phyloP scores from a whole-genome alignment of 192 early-diverging fungal genomes.

The Gonapodya prolifera region DNA sequence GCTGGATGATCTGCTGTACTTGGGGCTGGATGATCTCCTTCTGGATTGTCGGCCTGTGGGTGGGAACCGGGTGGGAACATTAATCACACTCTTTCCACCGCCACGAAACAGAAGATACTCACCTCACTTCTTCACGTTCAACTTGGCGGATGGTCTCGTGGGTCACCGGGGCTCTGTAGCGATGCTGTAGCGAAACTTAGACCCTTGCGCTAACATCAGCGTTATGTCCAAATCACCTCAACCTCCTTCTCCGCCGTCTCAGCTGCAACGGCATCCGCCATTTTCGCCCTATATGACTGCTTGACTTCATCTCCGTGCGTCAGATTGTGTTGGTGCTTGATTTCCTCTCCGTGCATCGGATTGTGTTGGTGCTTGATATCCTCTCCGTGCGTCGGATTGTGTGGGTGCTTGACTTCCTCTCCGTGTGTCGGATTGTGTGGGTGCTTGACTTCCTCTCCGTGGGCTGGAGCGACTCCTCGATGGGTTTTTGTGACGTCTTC shows the following conservation, averaged over 20 bases:
- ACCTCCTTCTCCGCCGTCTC: neutral
- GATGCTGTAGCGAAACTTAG: neutral
- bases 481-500: neutral
- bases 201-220: neutral
- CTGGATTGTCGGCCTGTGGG: neutral
- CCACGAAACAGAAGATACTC: neutral
- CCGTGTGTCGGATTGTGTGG: too few relatives aligned
- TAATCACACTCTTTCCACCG: too few relatives aligned
- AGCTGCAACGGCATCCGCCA: neutral
- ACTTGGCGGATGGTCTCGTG: neutral
- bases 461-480: neutral
- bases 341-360: too few relatives aligned
- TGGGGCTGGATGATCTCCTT: neutral
- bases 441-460: neutral
- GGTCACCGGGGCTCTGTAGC: neutral
- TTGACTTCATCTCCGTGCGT: neutral
- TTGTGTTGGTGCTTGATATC: too few relatives aligned
- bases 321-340: too few relatives aligned
- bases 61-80: too few relatives aligned
- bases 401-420: too few relatives aligned
- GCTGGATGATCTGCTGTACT: neutral
- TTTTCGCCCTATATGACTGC: neutral
- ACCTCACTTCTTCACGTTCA: neutral
- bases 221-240: neutral
- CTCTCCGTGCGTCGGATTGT: too few relatives aligned